Base-by-base conservation (phyloP, 495 filamentous ascomycete species). In the Podospora fimiseda region DNA sequence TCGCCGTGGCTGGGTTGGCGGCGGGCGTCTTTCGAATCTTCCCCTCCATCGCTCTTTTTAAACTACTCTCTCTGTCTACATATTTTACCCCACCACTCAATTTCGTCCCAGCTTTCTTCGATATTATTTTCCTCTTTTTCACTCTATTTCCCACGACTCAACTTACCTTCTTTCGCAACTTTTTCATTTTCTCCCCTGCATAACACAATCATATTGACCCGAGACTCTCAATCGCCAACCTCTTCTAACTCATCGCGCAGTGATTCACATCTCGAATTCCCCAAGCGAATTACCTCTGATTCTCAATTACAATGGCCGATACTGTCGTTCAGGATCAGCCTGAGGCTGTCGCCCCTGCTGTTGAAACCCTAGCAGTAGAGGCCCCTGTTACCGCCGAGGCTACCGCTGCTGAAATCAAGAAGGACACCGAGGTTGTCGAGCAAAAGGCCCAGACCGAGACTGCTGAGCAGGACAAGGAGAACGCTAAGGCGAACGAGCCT, bases 271-370 rank as follows among this genome's bases (percentile, higher is more conserved):
- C n/a, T n/a, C n/a, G n/a, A n/a, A n/a, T n/a, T n/a, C n/a, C n/a
- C n/a, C n/a, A n/a, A n/a, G n/a, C n/a, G n/a, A n/a, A n/a, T n/a
- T n/a, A n/a, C n/a, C n/a, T n/a, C n/a, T n/a, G n/a, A 33, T 33
- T 33, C 36, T 21, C 27, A 23, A 38, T 27, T 50, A 58, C 37
- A 43, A 64, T 68, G 60, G 68, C 63, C 56, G 66, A 71, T 53
- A 40, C 56, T 19, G 53, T 43, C 47, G 36, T 57, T 21, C 62
- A 65, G 18, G 60, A 60, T 14, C 58, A 63, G 49, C 46, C 41
- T 23, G 62, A 45, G 16, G 60, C 57, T 11, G 43, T 56, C 16
- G 42, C 50, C 21, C 54, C 58, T 14, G 56, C 58, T 14, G 42
- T 51, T 24, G 58, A 61, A 22, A 42, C 36, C 23, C 47, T 55